phyloP scores from a whole-genome alignment of 2,329 filamentous ascomycete species.

The Bipolaris bicolor region DNA sequence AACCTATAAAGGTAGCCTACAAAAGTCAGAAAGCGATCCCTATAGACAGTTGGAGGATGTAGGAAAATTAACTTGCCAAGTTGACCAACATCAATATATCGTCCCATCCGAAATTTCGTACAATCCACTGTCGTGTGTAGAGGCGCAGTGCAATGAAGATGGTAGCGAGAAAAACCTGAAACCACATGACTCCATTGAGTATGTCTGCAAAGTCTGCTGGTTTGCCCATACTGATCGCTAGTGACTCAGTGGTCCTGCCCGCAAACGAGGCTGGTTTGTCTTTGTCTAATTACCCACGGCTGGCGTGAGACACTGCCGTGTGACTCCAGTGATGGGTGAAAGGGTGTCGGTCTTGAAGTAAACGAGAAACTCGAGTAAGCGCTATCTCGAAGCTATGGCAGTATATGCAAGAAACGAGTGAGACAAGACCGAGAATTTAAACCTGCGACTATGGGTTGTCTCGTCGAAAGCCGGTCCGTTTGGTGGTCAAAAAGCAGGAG shows the following conservation, averaged over 20 bases:
- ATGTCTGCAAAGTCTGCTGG: conserved; percentile 30
- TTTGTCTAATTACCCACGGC: neutral
- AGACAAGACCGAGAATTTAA: neutral
- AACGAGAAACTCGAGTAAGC: neutral
- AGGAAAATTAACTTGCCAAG: conserved; percentile 20
- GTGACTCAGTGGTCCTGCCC: neutral
- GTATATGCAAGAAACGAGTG: neutral
- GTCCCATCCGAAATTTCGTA: conserved; percentile 38
- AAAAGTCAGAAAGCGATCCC: neutral
- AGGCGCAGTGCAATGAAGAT: conserved; percentile 35
- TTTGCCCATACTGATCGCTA: conserved; percentile 22
- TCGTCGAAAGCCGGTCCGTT: neutral
- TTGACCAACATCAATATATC: conserved; percentile 39
- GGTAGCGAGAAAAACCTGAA: conserved; percentile 33
- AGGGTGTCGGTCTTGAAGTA: neutral
- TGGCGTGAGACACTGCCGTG: neutral
- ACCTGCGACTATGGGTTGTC: neutral
- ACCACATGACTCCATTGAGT: conserved; percentile 41
- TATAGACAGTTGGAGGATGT: neutral
- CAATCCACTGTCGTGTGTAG: conserved; percentile 38
- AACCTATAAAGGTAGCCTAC: conserved; percentile 35
- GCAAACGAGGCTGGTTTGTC: neutral
- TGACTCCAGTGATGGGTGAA: neutral
- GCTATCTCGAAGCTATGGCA: neutral
- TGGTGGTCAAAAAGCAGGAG: neutral